A percentile compares a stretch with the other conserved stretches of the same genome.
Conservation (phyloP, 2,329 filamentous ascomycete genomes). For the Arthroderma sp. region DNA sequence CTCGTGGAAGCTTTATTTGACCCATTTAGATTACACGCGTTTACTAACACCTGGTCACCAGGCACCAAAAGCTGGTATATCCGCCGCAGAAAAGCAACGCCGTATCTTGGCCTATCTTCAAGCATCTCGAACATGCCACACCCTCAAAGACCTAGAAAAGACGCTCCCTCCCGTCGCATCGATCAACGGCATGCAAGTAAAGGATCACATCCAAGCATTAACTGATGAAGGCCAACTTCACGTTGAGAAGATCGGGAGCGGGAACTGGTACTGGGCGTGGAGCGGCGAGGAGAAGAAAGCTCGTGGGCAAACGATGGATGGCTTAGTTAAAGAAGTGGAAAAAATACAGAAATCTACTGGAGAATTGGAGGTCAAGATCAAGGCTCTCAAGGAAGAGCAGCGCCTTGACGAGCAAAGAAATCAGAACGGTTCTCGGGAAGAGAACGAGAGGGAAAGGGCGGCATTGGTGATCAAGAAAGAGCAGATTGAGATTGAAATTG, state of each 20-base stretch:
- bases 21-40: background rate
- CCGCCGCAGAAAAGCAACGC: constrained; percentile 46
- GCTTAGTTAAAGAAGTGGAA: constrained; percentile 27
- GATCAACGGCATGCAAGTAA: constrained; percentile 55
- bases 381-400: constrained; percentile 12
- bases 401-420: constrained; percentile 9
- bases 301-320: constrained; percentile 21
- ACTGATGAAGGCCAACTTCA: constrained; percentile 50
- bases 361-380: constrained; percentile 17
- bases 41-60: background rate
- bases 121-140: constrained; percentile 49
- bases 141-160: constrained; percentile 57
- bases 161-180: constrained; percentile 48
- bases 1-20: background rate
- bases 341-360: constrained; percentile 14
- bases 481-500: constrained; percentile 8
- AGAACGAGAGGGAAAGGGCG: constrained; percentile 9
- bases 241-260: constrained; percentile 58
- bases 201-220: constrained; percentile 53
- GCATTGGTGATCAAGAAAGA: constrained; percentile 10
- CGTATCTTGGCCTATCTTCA: constrained; percentile 50
- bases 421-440: constrained; percentile 12
- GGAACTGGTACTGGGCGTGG: constrained; percentile 63
- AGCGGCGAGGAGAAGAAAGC: constrained; percentile 42
- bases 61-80: constrained; percentile 41